Evolutionary conservation across 805 yeast species (phyloP).

Genomic region (Torulaspora microellipsoides): DNA sequence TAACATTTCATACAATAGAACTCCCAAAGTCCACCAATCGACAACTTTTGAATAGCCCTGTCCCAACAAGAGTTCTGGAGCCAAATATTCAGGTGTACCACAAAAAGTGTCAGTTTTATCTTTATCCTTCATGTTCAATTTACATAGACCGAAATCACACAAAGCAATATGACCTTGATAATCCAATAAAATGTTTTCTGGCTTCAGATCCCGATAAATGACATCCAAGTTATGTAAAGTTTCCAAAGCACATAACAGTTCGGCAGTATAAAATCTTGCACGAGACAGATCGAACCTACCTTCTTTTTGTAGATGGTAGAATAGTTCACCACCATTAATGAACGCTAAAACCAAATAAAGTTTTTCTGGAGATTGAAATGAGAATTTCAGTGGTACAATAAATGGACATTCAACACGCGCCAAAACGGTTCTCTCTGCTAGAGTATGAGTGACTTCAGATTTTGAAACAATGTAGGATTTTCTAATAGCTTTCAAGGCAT

Average conservation of each 20-base stretch:
- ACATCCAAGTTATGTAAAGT: conserved; percentile 87
- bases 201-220: conserved; percentile 92
- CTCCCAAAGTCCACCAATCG: conserved; percentile 99
- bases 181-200: conserved; percentile 90
- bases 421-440: conserved; percentile 92
- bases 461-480: conserved; percentile 92
- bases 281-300: conserved; percentile 86
- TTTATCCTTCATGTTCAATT: conserved; percentile 85
- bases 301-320: conserved; percentile 87
- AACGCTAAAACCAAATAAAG: conserved; percentile 85
- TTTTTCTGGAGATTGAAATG: conserved; percentile 96
- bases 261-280: conserved; percentile 91
- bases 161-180: conserved; percentile 97
- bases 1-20: conserved; percentile 88
- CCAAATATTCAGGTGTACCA: conserved; percentile 96
- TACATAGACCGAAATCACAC: conserved; percentile 96
- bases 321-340: conserved; percentile 95
- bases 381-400: conserved; percentile 92
- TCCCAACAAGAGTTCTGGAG: conserved; percentile 87
- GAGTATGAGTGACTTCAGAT: conserved; percentile 91
- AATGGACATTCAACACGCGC: conserved; percentile 93
- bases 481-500: conserved; percentile 89
- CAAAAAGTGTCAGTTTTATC: conserved; percentile 92
- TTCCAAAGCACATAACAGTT: conserved; percentile 87
- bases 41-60: conserved; percentile 94